Evolutionary conservation across 257 asterid genomes (phyloP), one percentile per base, ranked within the genome.

Genomic region (Capsicum pubescens): DNA sequence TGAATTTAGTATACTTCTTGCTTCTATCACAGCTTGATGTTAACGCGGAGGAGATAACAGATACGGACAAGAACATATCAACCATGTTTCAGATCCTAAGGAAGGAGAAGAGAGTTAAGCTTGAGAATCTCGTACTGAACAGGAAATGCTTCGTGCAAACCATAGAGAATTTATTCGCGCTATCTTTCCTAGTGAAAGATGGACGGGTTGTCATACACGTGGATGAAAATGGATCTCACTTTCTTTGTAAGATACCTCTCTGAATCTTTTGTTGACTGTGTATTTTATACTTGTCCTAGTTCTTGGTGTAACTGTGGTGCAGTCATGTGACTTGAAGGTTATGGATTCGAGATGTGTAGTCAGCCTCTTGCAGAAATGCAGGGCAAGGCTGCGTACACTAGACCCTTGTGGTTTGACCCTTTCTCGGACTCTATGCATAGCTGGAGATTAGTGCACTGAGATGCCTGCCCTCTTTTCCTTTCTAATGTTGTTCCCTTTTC

Each of bases 151-250:
- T 92, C 76, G 92, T 93, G 46, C 92, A 92, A 85, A 91, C 92
- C 10, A 82, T 92, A 15, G 97, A 93, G 83, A 92, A 93, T 85
- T 48, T 93, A 14, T 92, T 93, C 67, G 90, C 92, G 4, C 72
- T 93, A 69, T 92, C 95, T 15, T 92, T 92, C 89, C 86, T 93
- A 81, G 92, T 87, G 14, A 89, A 90, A 88, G 94, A 90, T 64
- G 95, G 94, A 6, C 86, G 94, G 36, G 93, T 86, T 85, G 72
- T 10, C 8, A 83, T 91, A 15, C 69, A 64, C 1, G 86, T 90
- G n/a, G 92, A 88, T 19, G 93, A 88, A 19, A 82, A 50, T 80
- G 94, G 92, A 64, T 84, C 88, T 84, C 93, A 90, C 6, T 39
- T 90, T 3, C 86, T 89, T 7, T 86, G 94, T 93, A 86, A 85